These are phyloP conservation scores for Macrolepiota dolichaula DNA, from an alignment of 768 basidiomycete genomes.

Conservation along the genomic window DNA sequence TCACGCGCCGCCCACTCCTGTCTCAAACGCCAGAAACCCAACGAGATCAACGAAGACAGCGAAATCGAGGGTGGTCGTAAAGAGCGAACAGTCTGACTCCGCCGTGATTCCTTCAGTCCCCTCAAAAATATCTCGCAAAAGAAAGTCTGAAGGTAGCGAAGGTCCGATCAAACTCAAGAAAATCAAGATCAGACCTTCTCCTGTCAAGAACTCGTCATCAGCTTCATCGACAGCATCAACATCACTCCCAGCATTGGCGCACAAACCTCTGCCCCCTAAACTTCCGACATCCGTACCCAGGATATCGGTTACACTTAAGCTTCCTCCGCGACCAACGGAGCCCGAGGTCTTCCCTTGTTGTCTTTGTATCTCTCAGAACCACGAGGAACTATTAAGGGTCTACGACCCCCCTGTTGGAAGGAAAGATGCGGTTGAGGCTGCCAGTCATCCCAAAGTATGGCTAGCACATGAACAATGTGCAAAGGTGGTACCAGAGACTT, in stretches of 20 bases:
- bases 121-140: conserved; percentile 26
- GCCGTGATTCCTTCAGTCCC: conserved; percentile 32
- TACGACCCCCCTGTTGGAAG: conserved; percentile 61
- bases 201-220: conserved; percentile 22
- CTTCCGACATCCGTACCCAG: conserved; percentile 26
- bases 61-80: conserved; percentile 18
- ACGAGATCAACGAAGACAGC: conserved; percentile 17
- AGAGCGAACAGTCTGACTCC: conserved; percentile 19
- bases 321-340: conserved; percentile 60
- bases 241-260: background rate
- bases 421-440: conserved; percentile 48
- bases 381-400: conserved; percentile 58
- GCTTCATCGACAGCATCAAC: conserved; percentile 11
- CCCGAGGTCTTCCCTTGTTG: conserved; percentile 63
- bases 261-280: conserved; percentile 5
- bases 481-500: conserved; percentile 83
- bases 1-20: background rate
- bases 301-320: conserved; percentile 59
- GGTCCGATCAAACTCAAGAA: conserved; percentile 46
- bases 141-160: conserved; percentile 35
- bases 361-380: conserved; percentile 54
- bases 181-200: conserved; percentile 36
- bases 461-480: conserved; percentile 82
- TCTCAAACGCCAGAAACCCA: conserved; percentile 4
- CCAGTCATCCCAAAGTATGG: conserved; percentile 50